Evolutionary conservation across 2,329 filamentous ascomycete genomes (phyloP), one percentile per base, ranked within the genome.

Genomic region (Curvularia hawaiiensis): DNA sequence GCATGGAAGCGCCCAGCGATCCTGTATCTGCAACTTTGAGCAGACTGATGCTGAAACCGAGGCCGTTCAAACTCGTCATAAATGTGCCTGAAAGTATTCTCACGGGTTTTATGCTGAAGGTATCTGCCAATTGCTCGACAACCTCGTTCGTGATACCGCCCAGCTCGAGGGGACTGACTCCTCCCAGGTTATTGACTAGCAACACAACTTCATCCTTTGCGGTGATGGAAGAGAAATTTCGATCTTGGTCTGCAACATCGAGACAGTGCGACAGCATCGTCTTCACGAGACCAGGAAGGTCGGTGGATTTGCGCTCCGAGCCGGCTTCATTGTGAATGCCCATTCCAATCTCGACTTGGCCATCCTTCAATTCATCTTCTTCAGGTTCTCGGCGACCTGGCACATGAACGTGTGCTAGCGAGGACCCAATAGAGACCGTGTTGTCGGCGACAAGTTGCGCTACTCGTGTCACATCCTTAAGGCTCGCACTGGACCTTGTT

Each of bases 361-460:
- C 82, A 16, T 82, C 75, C 46, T 78, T 82, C 56, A 94, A 77
- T 41, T 87, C 86, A 24, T 86, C 84, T 11, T 80, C 80, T 43
- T 82, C 82, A 12, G 76, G 71, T 62, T 86, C 84, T 1, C 80
- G 84, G 59, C 92, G 84, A 4, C 94, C 93, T 0, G 94, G 94
- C 0, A 97, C 91, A 72, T 97, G 94, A n/a, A 97, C 93, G 73
- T 96, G 93, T 62, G 90, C 89, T 41, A 97, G 79, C 52, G 90
- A 94, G 3, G 91, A 90, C 16, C 93, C 94, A 22, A 97, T 90
- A 41, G 90, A 92, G 33, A 96, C 90, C 7, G 94, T 78, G 72
- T 96, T 96, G 18, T 85, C 82, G 3, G 90, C 88, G 3, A 86
- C 85, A 49, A 92, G 78, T 69, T 87, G 83, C 7, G 92, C 92